phyloP scores from a whole-genome alignment of 1,139 yeast genomes.

The Yamadazyma oceani region DNA sequence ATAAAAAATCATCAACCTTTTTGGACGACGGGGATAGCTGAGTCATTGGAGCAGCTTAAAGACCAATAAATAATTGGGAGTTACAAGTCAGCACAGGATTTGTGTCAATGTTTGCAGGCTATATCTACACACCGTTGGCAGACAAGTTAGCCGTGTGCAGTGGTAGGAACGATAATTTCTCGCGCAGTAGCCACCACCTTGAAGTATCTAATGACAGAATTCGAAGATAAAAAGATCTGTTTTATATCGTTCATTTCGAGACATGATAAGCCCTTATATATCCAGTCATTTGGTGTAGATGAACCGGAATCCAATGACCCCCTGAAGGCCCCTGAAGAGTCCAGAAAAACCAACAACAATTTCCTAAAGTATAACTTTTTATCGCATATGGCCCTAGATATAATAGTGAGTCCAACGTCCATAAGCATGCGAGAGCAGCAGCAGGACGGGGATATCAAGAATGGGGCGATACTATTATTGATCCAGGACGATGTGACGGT shows the following conservation, averaged over 20 bases:
- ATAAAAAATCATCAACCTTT: constrained; percentile 17
- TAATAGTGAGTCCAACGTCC: constrained; percentile 55
- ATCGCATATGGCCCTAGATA: constrained; percentile 67
- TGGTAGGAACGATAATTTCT: no score
- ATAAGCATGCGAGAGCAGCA: constrained; percentile 40
- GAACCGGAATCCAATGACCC: constrained; percentile 1
- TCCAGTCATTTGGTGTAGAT: constrained; percentile 47
- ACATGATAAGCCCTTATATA: constrained; percentile 59
- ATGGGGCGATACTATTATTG: constrained; percentile 44
- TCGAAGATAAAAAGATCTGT: constrained; percentile 23
- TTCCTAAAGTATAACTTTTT: constrained; percentile 60
- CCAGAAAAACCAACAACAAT: no score
- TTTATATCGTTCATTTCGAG: constrained; percentile 57
- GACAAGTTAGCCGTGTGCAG: no score
- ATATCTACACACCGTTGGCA: no score
- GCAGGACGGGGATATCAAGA: constrained; percentile 22
- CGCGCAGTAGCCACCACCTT: no score
- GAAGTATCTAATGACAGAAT: constrained; percentile 5
- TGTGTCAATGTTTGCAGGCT: no score
- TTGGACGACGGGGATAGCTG: constrained; percentile 14
- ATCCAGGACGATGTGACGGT: constrained; percentile 62
- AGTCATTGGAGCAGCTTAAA: constrained; percentile 2
- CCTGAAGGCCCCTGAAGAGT: constrained; percentile 8
- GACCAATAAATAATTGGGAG: no score
- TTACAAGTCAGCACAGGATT: no score